Base-by-base conservation (phyloP, 2,329 filamentous ascomycete genomes). In the Orbilia oligospora region DNA sequence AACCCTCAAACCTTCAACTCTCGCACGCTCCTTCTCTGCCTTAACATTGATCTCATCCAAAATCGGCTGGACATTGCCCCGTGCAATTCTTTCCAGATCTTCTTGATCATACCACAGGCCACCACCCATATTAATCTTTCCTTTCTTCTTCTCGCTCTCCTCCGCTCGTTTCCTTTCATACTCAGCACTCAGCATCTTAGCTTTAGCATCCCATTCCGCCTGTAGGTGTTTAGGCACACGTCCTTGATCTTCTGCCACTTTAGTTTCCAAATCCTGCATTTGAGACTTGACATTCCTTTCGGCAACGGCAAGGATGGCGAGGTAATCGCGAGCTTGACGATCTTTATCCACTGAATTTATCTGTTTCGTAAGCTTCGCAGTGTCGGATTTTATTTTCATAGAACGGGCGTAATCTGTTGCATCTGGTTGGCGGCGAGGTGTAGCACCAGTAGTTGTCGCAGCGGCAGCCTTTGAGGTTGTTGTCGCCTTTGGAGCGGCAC, bases 101-200 rank as follows among this genome's bases (percentile, higher is more conserved):
- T 79, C 76, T 22, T 61, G 44, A 30, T 73, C 69, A 22, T 75
- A 79, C 76, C 76, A 79, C n/a, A 79, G 38, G 0, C 76, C 76
- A 2, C 76, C 76, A 48, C 76, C 76, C 70, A 79, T 79, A 48
- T 79, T 58, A 20, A 79, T 79, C 24, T 79, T 79, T 1, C 76
- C 76, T 22, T 75, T 73, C 69, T 79, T 79, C 5, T 55, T 53
- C 41, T 73, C 76, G 10, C 49, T 53, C 5, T 79, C 76, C 38
- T 66, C 76, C 24, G 44, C 61, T 9, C 76, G 46, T 27, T 79
- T 79, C 18, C 55, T 49, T 22, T 79, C 76, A 3, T 49, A 65
- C 24, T 79, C 66, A 36, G 68, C 70, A n/a, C 70, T 75, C 9
- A 75, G n/a, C 30, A 73, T 70, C 18, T 58, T 65, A 3, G 76